These are phyloP conservation scores for Spathaspora gorwiae DNA, from an alignment of 805 yeast species.

Conservation along the genomic window DNA sequence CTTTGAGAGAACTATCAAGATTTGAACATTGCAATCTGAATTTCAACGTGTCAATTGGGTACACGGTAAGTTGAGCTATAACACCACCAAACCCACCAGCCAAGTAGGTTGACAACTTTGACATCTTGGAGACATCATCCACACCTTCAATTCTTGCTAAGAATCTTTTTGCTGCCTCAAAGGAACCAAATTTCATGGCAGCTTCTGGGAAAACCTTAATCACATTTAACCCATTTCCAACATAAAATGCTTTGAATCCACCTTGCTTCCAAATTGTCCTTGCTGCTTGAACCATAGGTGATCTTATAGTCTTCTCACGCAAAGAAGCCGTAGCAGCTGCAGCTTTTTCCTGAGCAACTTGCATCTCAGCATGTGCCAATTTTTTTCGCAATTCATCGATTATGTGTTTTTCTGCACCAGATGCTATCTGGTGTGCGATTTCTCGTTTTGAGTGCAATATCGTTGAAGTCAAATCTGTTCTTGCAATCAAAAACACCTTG, in stretches of 20 bases:
- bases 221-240: slow-evolving; percentile 93
- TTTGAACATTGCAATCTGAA: slow-evolving; percentile 92
- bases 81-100: slow-evolving; percentile 98
- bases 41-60: slow-evolving; percentile 92
- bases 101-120: slow-evolving; percentile 73
- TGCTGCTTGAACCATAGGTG: slow-evolving; percentile 79
- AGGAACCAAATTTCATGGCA: slow-evolving; percentile 95
- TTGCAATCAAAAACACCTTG: slow-evolving; percentile 88
- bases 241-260: slow-evolving; percentile 83
- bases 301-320: slow-evolving; percentile 46
- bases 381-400: slow-evolving; percentile 31
- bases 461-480: slow-evolving; percentile 75
- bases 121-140: slow-evolving; percentile 61
- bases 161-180: slow-evolving; percentile 77
- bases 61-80: slow-evolving; percentile 84
- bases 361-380: slow-evolving; percentile 18
- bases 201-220: slow-evolving; percentile 94
- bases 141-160: slow-evolving; percentile 75
- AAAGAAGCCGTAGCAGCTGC: slow-evolving; percentile 24
- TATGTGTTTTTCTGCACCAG: slow-evolving; percentile 30
- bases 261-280: slow-evolving; percentile 80
- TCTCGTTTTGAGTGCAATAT: slow-evolving; percentile 53
- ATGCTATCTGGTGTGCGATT: slow-evolving; percentile 32
- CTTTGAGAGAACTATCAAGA: slow-evolving; percentile 55
- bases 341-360: slow-evolving; percentile 20